phyloP scores from a whole-genome alignment of 2,329 filamentous ascomycete species.

The Lithohypha guttulata region DNA sequence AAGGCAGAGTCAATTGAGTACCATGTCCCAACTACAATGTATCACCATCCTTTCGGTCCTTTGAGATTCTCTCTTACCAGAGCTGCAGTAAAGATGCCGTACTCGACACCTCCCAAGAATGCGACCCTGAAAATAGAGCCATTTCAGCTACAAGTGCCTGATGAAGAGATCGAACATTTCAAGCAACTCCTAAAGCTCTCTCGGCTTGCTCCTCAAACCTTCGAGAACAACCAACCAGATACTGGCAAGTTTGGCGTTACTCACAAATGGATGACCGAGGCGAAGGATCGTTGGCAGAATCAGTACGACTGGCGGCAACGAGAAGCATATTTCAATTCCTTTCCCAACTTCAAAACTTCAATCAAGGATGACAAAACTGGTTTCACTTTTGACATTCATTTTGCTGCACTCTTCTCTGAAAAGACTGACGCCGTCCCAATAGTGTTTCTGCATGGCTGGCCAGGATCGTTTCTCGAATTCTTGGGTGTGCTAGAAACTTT shows the following conservation, averaged over 20 bases:
- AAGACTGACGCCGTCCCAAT: constrained; percentile 41
- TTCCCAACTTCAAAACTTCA: constrained; percentile 39
- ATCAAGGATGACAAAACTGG: constrained; percentile 32
- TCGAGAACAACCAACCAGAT: constrained; percentile 37
- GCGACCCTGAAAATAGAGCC: constrained; percentile 30
- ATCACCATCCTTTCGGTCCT: too few species aligned
- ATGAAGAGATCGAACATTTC: constrained; percentile 37
- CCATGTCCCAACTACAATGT: too few species aligned
- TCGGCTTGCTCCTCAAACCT: constrained; percentile 39
- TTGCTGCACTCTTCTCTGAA: constrained; percentile 44
- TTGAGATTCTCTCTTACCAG: too few species aligned
- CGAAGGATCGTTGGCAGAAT: constrained; percentile 34
- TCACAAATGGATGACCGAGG: constrained; percentile 36
- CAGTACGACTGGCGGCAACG: constrained; percentile 37
- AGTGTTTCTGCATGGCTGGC: constrained; percentile 47
- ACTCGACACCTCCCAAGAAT: constrained; percentile 26
- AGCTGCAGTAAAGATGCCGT: too few species aligned
- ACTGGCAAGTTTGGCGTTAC: constrained; percentile 31
- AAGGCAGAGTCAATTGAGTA: too few species aligned
- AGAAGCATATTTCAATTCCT: constrained; percentile 37
- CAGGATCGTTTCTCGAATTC: constrained; percentile 45
- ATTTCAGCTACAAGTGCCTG: constrained; percentile 35
- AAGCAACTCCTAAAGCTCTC: constrained; percentile 38
- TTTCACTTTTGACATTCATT: constrained; percentile 38
- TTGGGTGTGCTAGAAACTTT: constrained; percentile 41